phyloP scores from a whole-genome alignment of 176 grass and related monocot genomes.

The Oropetium thomaeum region DNA sequence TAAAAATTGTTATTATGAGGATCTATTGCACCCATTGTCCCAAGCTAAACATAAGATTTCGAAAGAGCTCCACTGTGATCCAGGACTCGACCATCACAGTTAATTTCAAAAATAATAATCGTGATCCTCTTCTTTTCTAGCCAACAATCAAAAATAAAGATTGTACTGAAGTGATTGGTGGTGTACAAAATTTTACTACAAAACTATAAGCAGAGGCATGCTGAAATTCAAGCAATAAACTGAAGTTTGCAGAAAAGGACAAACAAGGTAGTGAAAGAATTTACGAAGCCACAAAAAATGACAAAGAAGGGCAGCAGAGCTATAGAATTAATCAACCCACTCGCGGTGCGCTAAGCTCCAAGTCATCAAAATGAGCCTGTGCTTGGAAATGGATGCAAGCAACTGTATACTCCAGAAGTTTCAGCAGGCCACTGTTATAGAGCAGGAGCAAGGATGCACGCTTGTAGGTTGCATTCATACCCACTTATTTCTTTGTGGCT shows the following conservation, averaged over 20 bases:
- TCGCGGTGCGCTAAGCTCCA: conserved; percentile 24
- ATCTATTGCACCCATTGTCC: neutral
- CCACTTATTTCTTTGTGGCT: conserved; percentile 6
- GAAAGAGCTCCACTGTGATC: neutral
- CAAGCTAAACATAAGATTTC: neutral
- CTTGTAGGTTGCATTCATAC: neutral
- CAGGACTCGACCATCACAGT: neutral
- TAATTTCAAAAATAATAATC: neutral
- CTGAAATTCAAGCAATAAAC: neutral
- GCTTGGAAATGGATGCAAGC: neutral
- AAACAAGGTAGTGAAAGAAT: neutral
- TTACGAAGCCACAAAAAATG: neutral
- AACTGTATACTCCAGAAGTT: neutral
- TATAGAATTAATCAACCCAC: neutral
- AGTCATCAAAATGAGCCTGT: conserved; percentile 21
- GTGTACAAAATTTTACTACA: neutral
- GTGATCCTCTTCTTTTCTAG: neutral
- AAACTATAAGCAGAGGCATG: neutral
- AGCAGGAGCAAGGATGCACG: neutral
- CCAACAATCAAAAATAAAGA: neutral
- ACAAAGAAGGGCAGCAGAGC: neutral
- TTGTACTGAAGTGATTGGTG: neutral
- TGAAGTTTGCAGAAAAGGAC: conserved; percentile 4
- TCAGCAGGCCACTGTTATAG: conserved; percentile 11
- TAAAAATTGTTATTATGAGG: neutral